A percentile compares a stretch with the other conserved stretches of the same genome.
Conservation (phyloP, 148 eudicot genomes). For the Rhododendron mucronatum region DNA sequence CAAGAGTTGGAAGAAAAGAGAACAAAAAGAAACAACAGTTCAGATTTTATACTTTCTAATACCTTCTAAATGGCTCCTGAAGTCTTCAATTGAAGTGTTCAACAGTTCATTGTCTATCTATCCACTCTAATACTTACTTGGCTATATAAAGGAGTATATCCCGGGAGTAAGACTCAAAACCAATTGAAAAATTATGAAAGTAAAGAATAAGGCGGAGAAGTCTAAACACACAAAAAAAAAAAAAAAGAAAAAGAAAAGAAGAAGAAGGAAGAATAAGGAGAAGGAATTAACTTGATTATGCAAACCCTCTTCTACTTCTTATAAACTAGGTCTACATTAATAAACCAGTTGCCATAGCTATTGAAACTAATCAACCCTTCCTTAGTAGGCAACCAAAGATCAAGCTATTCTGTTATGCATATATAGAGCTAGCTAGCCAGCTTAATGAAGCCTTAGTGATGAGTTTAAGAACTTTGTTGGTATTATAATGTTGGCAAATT, state of each 20-base stretch:
- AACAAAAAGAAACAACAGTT: too few relatives aligned
- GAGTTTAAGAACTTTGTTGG: neutral
- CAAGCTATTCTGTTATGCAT: neutral
- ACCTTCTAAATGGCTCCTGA: too few relatives aligned
- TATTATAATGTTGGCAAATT: neutral
- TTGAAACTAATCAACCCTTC: neutral
- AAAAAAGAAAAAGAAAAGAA: too few relatives aligned
- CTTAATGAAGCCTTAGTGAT: neutral
- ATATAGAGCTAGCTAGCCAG: neutral
- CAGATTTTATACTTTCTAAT: too few relatives aligned
- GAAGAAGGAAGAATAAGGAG: neutral
- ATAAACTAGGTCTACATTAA: neutral
- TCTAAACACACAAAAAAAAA: too few relatives aligned
- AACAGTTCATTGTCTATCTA: too few relatives aligned
- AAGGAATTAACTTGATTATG: neutral
- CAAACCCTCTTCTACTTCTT: neutral
- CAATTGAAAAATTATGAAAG: neutral
- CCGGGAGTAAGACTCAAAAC: neutral
- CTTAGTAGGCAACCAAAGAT: neutral
- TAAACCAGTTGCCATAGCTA: neutral
- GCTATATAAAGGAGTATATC: neutral
- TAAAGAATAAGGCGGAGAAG: neutral
- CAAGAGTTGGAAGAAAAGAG: too few relatives aligned
- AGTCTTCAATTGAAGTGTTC: too few relatives aligned
- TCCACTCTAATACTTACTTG: neutral